These are phyloP conservation scores for Rhypophila decipiens DNA, from an alignment of 495 filamentous ascomycete genomes.

Conservation along the genomic window DNA sequence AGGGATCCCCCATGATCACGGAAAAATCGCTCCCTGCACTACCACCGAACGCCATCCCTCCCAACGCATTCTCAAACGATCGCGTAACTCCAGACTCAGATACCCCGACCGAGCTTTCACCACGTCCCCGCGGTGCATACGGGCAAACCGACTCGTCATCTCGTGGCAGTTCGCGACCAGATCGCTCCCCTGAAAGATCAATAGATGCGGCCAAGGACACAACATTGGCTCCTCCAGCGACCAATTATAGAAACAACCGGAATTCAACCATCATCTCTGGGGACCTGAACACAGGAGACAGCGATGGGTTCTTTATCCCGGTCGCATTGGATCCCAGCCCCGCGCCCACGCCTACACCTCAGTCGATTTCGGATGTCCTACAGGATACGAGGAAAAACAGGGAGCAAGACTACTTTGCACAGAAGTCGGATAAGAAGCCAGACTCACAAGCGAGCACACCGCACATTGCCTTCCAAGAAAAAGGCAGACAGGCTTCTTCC, in stretches of 20 bases:
- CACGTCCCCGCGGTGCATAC: slow-evolving; percentile 51
- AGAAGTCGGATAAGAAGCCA: slow-evolving; percentile 29
- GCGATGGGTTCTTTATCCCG: slow-evolving; percentile 79
- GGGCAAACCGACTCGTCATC: slow-evolving; percentile 42
- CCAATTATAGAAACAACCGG: slow-evolving; percentile 71
- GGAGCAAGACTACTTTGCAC: slow-evolving; percentile 50
- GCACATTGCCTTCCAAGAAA: slow-evolving; percentile 90
- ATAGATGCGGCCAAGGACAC: slow-evolving; percentile 40
- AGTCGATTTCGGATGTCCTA: slow-evolving; percentile 46
- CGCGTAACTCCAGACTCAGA: slow-evolving; percentile 73
- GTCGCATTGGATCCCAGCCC: slow-evolving; percentile 83
- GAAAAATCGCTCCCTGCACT: slow-evolving; percentile 94
- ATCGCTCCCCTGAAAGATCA: slow-evolving; percentile 42
- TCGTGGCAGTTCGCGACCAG: slow-evolving; percentile 41
- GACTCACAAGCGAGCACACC: slow-evolving; percentile 55
- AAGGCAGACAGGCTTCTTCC: slow-evolving; percentile 57
- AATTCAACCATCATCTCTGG: slow-evolving; percentile 61
- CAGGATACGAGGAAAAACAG: slow-evolving; percentile 36
- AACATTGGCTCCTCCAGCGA: slow-evolving; percentile 62
- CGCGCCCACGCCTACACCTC: slow-evolving; percentile 53
- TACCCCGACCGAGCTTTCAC: slow-evolving; percentile 64
- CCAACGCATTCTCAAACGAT: slow-evolving; percentile 54
- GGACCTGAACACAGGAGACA: slow-evolving; percentile 54
- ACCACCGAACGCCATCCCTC: slow-evolving; percentile 65
- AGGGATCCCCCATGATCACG: slow-evolving; percentile 58